phyloP scores from a whole-genome alignment of 2,329 filamentous ascomycete species.

The Cladosporium sp. region DNA sequence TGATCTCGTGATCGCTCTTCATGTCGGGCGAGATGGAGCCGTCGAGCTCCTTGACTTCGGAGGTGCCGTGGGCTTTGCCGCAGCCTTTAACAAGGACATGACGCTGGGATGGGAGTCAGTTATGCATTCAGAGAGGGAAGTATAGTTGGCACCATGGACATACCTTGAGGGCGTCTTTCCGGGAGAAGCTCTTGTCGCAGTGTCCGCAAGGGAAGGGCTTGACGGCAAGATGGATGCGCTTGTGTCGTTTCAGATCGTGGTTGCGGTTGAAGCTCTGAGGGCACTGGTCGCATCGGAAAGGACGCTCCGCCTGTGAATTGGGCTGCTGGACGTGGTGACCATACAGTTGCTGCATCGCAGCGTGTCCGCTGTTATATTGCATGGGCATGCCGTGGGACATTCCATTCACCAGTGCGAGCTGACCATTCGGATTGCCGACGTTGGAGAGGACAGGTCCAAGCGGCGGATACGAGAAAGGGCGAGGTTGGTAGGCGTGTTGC shows the following conservation, averaged over 20 bases:
- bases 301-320: conserved; percentile 63
- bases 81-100: conserved; percentile 64
- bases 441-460: conserved; percentile 71
- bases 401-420: conserved; percentile 63
- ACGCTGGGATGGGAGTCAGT: conserved; percentile 42
- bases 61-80: conserved; percentile 43
- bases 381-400: conserved; percentile 46
- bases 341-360: conserved; percentile 61
- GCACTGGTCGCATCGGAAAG: conserved; percentile 91
- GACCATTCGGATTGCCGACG: conserved; percentile 64
- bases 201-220: conserved; percentile 90
- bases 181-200: conserved; percentile 94
- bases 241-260: conserved; percentile 92
- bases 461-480: conserved; percentile 51
- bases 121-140: neutral
- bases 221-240: conserved; percentile 86
- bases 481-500: conserved; percentile 43
- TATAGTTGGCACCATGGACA: conserved; percentile 26
- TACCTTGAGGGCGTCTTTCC: conserved; percentile 96
- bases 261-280: conserved; percentile 93
- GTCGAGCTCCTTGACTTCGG: conserved; percentile 32
- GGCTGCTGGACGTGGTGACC: conserved; percentile 45
- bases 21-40: conserved; percentile 29
- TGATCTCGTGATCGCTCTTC: conserved; percentile 29
- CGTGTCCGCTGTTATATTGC: conserved; percentile 56